Base-by-base conservation (phyloP, 345 rosid species). In the Salix dunnii region DNA sequence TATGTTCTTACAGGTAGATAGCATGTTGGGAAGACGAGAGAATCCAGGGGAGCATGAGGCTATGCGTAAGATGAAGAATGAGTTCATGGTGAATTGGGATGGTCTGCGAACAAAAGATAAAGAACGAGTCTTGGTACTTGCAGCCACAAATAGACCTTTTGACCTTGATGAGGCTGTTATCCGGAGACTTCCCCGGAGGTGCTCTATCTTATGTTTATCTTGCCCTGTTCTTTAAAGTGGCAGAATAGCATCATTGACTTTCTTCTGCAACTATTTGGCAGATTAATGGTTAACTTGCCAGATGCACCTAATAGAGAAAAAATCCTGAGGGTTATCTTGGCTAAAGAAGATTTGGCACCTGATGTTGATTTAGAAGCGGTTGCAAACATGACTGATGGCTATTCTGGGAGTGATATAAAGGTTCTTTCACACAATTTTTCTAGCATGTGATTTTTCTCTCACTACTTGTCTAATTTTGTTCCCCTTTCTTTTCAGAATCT, bases 11-110 rank as follows among this genome's bases (percentile, higher is more conserved):
- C 84, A 96, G 99, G 99, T 96, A 79, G 99, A 96, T 84, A 96
- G 99, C 83, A 92, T 96, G 98, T 83, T 96, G 75, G 98, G 98
- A 76, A 92, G 99, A 81, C 92, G 98, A 64, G 99, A 96, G 84
- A 96, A 91, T 86, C 98, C 98, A 35, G 99, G 99, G 70, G 99
- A 96, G 82, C 98, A 96, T 63, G 99, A 96, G 84, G 98, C 99
- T n/a, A 96, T 96, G 97, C 94, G 99, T 36, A 96, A 96, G 88
- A 96, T 96, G 99, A 96, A 96, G 88, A 96, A 96, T 67, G 99
- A 96, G 76, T 96, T 96, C 72, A 96, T 96, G 98, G 93, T 96
- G 58, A 96, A 96, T 74, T 96, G 99, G 99, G 99, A 96, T 70
- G 99, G 99, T 71, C 84, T 96, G 30, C 91, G 97, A 48, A 96